phyloP scores from a whole-genome alignment of 495 filamentous ascomycete genomes.

The Bacidia gigantensis region DNA sequence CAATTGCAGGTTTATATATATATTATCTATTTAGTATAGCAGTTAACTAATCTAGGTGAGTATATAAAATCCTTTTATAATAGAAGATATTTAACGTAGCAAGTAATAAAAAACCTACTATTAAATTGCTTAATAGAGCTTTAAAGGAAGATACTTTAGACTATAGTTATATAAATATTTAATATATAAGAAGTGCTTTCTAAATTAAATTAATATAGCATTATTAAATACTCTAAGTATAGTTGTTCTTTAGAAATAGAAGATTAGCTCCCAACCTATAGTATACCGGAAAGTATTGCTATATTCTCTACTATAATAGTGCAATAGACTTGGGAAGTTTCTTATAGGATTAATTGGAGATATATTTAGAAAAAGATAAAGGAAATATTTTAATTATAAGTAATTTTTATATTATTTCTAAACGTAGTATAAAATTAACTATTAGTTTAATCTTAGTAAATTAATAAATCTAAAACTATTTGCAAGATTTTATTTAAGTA shows the following conservation, averaged over 20 bases:
- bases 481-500: constrained; percentile 1
- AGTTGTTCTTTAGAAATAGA: neutral
- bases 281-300: neutral
- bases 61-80: constrained; percentile 1
- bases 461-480: constrained; percentile 2
- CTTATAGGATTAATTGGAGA: neutral
- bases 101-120: neutral
- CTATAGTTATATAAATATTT: neutral
- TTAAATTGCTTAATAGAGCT: neutral
- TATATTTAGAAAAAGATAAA: neutral
- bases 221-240: neutral
- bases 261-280: neutral
- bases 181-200: neutral
- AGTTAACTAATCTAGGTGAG: neutral
- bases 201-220: neutral
- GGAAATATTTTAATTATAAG: neutral
- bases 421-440: neutral
- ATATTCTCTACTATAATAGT: neutral
- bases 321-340: neutral
- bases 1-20: neutral
- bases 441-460: neutral
- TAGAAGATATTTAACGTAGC: constrained; percentile 1
- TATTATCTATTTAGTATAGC: neutral
- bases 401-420: neutral
- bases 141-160: neutral